phyloP scores from a whole-genome alignment of 225 moss, liverwort and hornwort species.

The Physcomitrellopsis africana region DNA sequence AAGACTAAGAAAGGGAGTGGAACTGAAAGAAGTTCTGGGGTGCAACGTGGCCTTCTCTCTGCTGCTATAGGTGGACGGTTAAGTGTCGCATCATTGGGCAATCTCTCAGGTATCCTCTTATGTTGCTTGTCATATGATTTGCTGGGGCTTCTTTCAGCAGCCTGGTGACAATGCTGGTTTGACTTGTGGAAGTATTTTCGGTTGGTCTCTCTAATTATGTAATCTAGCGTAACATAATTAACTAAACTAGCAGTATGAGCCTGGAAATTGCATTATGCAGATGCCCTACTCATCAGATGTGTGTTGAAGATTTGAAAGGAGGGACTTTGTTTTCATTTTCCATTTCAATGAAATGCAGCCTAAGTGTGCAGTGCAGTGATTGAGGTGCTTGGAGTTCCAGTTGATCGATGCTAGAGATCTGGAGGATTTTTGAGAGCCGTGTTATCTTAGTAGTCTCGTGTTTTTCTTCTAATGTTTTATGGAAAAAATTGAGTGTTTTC shows the following conservation, averaged over 20 bases:
- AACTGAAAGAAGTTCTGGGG: slow-evolving; percentile 61
- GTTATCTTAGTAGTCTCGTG: slow-evolving; percentile 24
- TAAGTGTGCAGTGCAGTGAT: slow-evolving; percentile 34
- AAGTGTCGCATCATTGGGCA: slow-evolving; percentile 53
- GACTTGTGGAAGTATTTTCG: neutral
- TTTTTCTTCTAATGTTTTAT: neutral
- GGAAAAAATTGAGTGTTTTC: neutral
- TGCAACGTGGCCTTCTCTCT: slow-evolving; percentile 71
- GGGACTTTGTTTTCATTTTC: slow-evolving; percentile 14
- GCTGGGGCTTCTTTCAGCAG: slow-evolving; percentile 10
- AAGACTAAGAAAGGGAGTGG: slow-evolving; percentile 55
- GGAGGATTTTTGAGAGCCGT: slow-evolving; percentile 32
- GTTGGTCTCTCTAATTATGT: neutral
- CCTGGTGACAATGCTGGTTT: slow-evolving; percentile 2
- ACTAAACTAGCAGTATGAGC: neutral
- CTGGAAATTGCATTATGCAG: slow-evolving; percentile 3
- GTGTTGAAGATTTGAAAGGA: neutral
- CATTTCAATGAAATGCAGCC: slow-evolving; percentile 25
- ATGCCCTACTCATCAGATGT: neutral
- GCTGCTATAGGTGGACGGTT: slow-evolving; percentile 67
- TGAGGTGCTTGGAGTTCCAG: slow-evolving; percentile 39
- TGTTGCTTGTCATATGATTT: slow-evolving; percentile 11
- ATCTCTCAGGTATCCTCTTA: slow-evolving; percentile 69
- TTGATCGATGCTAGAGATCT: slow-evolving; percentile 14
- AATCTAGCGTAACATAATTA: neutral